phyloP scores from a whole-genome alignment of 2,329 filamentous ascomycete species.

The Aspergillus ruber region DNA sequence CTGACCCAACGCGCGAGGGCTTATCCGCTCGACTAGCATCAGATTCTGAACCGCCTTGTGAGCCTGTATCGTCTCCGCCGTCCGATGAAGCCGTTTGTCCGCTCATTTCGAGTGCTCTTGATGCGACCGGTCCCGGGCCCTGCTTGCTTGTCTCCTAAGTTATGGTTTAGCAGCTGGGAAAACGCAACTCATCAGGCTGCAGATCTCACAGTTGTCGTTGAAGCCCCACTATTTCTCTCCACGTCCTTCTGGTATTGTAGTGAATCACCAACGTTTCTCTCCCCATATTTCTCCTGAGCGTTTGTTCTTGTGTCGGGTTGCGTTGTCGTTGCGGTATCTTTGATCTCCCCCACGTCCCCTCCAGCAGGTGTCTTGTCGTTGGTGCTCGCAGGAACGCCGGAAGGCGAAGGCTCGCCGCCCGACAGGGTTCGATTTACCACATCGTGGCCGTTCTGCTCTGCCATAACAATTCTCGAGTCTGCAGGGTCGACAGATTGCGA shows the following conservation, averaged over 20 bases:
- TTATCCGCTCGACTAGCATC: conserved; percentile 53
- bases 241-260: conserved; percentile 14
- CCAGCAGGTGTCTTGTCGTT: conserved; percentile 48
- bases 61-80: conserved; percentile 33
- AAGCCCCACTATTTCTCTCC: conserved; percentile 19
- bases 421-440: conserved; percentile 66
- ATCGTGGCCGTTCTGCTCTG: conserved; percentile 64
- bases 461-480: conserved; percentile 61
- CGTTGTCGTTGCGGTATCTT: conserved; percentile 33
- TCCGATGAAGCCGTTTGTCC: conserved; percentile 31
- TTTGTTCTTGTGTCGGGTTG: conserved; percentile 21
- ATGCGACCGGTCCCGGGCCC: conserved; percentile 26
- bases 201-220: conserved; percentile 24
- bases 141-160: conserved; percentile 25
- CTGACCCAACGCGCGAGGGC: conserved; percentile 42
- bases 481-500: conserved; percentile 21
- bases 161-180: conserved; percentile 11
- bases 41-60: conserved; percentile 53
- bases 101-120: conserved; percentile 34
- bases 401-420: conserved; percentile 57
- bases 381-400: conserved; percentile 60
- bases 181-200: background rate
- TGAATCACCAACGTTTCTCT: conserved; percentile 12
- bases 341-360: conserved; percentile 40
- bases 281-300: conserved; percentile 18